A percentile compares a stretch with the other conserved stretches of the same genome.
Conservation (phyloP, 2,329 filamentous ascomycete species). For the Kalmusia sp. region DNA sequence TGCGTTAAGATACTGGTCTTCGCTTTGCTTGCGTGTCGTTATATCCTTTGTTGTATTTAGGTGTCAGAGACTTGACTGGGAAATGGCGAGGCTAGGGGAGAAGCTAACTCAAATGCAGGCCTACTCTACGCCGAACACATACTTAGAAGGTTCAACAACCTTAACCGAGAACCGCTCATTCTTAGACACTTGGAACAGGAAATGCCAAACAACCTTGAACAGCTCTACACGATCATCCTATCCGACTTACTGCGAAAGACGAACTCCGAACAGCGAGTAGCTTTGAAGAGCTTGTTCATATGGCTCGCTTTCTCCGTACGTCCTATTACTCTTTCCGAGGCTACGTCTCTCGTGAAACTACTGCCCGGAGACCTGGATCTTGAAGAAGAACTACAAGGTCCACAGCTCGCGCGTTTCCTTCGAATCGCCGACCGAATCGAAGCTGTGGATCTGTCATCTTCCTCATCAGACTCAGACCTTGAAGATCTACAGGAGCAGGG, state of each 20-base stretch:
- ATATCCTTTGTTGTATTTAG: too few relatives aligned
- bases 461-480: background rate
- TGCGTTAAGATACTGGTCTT: too few relatives aligned
- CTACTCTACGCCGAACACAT: constrained; percentile 2
- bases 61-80: too few relatives aligned
- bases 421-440: constrained; percentile 2
- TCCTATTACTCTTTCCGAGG: constrained; percentile 3
- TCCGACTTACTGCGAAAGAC: constrained; percentile 1
- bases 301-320: constrained; percentile 2
- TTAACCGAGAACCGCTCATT: constrained; percentile 1
- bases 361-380: constrained; percentile 1
- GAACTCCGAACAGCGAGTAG: background rate
- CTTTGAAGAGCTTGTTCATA: constrained; percentile 1
- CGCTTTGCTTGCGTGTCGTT: too few relatives aligned
- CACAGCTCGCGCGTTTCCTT: background rate
- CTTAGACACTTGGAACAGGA: constrained; percentile 5
- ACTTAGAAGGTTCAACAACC: constrained; percentile 3
- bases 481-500: background rate
- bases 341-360: background rate
- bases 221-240: background rate
- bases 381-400: constrained; percentile 2
- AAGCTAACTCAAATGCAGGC: background rate
- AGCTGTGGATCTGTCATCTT: background rate
- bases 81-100: background rate
- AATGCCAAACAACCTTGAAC: background rate